A percentile compares a stretch with the other conserved stretches of the same genome.
phyloP scores from a whole-genome alignment of 305 asterid genomes.

The Andrographis paniculata region DNA sequence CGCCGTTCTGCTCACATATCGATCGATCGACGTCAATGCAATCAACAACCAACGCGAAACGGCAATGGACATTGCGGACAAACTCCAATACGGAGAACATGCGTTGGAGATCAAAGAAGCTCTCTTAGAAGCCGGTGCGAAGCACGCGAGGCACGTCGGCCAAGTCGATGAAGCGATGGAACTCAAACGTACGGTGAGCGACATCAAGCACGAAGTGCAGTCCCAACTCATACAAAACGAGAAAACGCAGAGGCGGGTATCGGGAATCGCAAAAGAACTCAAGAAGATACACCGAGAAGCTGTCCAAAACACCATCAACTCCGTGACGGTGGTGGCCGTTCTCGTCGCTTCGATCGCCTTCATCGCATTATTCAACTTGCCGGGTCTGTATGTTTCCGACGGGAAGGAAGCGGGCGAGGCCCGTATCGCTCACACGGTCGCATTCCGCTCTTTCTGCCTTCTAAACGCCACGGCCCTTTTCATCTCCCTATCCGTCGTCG shows the following conservation, averaged over 20 bases:
- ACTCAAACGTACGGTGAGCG: conserved; percentile 92
- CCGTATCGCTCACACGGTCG: conserved; percentile 32
- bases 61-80: conserved; percentile 94
- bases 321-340: conserved; percentile 88
- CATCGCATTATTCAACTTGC: conserved; percentile 82
- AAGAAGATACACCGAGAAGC: conserved; percentile 92
- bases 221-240: conserved; percentile 90
- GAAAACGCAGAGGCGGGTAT: conserved; percentile 83
- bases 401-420: conserved; percentile 69
- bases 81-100: conserved; percentile 68
- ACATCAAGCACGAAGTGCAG: conserved; percentile 89
- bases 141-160: conserved; percentile 62
- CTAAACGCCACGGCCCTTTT: conserved; percentile 77
- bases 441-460: conserved; percentile 83
- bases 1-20: conserved; percentile 45
- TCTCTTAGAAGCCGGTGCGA: conserved; percentile 79
- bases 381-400: conserved; percentile 47
- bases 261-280: conserved; percentile 93
- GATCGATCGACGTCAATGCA: conserved; percentile 63
- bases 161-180: conserved; percentile 67
- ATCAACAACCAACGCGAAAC: conserved; percentile 77
- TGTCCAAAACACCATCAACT: conserved; percentile 84
- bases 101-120: conserved; percentile 67
- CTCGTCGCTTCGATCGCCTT: conserved; percentile 96
- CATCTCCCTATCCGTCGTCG: conserved; percentile 88